Percentiles rank a stretch among this genome's conserved stretches.
Evolutionary conservation across 768 basidiomycete species (phyloP).

Genomic region (Multifurca ochricompacta): DNA sequence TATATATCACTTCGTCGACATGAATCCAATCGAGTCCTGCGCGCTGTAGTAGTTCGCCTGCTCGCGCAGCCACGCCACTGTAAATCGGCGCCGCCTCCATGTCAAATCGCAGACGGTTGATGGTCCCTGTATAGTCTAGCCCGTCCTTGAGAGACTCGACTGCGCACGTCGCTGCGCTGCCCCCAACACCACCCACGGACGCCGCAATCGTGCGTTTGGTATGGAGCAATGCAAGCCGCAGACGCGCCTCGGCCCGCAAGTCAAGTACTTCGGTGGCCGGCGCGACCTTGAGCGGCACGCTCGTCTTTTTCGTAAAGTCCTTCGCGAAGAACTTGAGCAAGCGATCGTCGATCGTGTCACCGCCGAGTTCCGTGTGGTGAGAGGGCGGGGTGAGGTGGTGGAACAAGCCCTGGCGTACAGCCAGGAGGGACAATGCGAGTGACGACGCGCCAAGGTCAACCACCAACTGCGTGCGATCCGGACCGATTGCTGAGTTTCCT

Average conservation of each 20-base stretch:
- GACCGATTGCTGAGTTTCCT: slow-evolving; percentile 34
- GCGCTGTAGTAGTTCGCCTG: slow-evolving; percentile 43
- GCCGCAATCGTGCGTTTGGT: slow-evolving; percentile 92
- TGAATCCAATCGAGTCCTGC: slow-evolving; percentile 54
- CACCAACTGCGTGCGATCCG: slow-evolving; percentile 71
- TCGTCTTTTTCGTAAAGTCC: slow-evolving; percentile 96
- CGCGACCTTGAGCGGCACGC: slow-evolving; percentile 57
- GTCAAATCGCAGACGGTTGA: slow-evolving; percentile 45
- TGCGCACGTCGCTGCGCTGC: slow-evolving; percentile 71
- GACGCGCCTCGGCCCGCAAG: slow-evolving; percentile 86
- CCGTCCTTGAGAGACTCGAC: slow-evolving; percentile 95
- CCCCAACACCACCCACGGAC: slow-evolving; percentile 42
- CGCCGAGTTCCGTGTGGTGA: slow-evolving; percentile 42
- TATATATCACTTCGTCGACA: slow-evolving; percentile 73
- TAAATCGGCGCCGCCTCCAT: slow-evolving; percentile 49
- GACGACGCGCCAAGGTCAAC: slow-evolving; percentile 78
- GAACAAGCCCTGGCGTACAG: slow-evolving; percentile 67
- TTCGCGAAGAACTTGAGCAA: slow-evolving; percentile 88
- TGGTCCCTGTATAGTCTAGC: slow-evolving; percentile 73
- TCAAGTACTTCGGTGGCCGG: slow-evolving; percentile 53
- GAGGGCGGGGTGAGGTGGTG: slow-evolving; percentile 48
- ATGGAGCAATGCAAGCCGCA: slow-evolving; percentile 86
- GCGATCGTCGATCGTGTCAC: slow-evolving; percentile 68
- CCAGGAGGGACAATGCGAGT: slow-evolving; percentile 59
- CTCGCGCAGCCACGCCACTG: slow-evolving; percentile 42